These are phyloP conservation scores for Marasmius oreades DNA, from an alignment of 1,284 basidiomycete genomes.

Conservation along the genomic window DNA sequence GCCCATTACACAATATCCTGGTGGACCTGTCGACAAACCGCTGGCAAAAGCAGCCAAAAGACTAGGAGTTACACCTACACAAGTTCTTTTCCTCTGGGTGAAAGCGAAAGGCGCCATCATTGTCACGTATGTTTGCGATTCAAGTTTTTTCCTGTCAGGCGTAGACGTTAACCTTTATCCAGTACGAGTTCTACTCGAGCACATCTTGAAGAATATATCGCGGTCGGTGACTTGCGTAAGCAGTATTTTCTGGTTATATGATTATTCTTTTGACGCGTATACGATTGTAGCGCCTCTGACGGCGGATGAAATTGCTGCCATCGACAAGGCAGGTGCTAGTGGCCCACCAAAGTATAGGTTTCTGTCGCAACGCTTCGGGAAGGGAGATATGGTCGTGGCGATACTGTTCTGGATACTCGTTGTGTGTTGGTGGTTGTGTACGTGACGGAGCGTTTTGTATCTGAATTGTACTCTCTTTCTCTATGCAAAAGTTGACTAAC, in stretches of 20 bases:
- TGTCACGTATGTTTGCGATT: constrained; percentile 50
- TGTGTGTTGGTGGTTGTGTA: too few relatives aligned
- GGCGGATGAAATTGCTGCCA: constrained; percentile 34
- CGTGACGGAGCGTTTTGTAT: too few relatives aligned
- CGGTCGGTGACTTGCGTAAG: constrained; percentile 43
- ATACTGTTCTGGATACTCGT: neutral
- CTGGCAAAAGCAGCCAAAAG: constrained; percentile 54
- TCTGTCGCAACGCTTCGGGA: too few relatives aligned
- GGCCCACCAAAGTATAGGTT: constrained; percentile 15
- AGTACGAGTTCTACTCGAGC: constrained; percentile 53
- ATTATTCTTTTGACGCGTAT: neutral
- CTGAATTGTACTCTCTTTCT: too few relatives aligned
- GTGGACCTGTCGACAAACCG: constrained; percentile 70
- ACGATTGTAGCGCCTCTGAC: constrained; percentile 29
- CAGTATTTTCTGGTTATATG: constrained; percentile 14
- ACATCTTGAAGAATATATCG: constrained; percentile 53
- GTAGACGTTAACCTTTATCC: neutral
- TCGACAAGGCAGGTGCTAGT: constrained; percentile 39
- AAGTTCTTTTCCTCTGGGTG: constrained; percentile 70
- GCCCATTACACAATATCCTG: constrained; percentile 64
- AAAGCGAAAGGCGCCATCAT: constrained; percentile 62
- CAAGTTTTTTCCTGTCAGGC: constrained; percentile 2
- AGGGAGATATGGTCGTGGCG: neutral
- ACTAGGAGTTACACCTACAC: constrained; percentile 61
- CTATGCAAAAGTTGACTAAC: too few relatives aligned